Evolutionary conservation across 2,329 filamentous ascomycete genomes (phyloP), one percentile per base, ranked within the genome.

Genomic region (Venturia pyrina): DNA sequence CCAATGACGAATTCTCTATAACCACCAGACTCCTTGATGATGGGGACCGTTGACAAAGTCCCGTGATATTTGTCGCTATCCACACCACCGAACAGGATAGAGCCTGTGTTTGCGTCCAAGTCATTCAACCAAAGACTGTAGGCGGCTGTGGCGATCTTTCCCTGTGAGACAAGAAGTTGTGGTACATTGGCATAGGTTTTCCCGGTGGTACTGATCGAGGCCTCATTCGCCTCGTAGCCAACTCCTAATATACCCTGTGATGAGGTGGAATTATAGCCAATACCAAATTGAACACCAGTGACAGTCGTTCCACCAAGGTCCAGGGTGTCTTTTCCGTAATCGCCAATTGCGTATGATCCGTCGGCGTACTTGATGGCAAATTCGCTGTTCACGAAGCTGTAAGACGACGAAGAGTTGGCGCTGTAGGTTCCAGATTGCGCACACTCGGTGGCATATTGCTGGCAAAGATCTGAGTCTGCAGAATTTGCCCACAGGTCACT

Each of bases 321-420:
- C 66, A 96, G 78, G 0, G 82, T 88, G 72, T 97, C 93, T 5
- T 84, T 87, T 2, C 86, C 90, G 74, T 96, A 96, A 75, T 95
- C 89, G 43, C 93, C 92, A 1, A 78, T 75, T 0, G 91, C 89
- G 5, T 87, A 86, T 0, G 89, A 89, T 59, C 90, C 90, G 76
- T 96, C 92, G 50, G 89, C 88, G 70, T 96, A 96, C 1, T 87
- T 87, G 69, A 96, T 96, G 77, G 93, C 93, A 79, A 97, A 96
- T 67, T 86, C 81, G 72, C 84, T 87, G 68, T 86, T 87, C 65
- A 96, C 76, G 73, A 87, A 91, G 43, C 82, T 72, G 75, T 93
- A 93, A 1, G 91, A 90, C 1, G 89, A 91, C 0, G 91, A 96
- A 0, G 80, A 76, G 73, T 89, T 88, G 50, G 89, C 83, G 56